Conservation (phyloP, 352 stramenopile genomes). For the Phytophthora lateralis region DNA sequence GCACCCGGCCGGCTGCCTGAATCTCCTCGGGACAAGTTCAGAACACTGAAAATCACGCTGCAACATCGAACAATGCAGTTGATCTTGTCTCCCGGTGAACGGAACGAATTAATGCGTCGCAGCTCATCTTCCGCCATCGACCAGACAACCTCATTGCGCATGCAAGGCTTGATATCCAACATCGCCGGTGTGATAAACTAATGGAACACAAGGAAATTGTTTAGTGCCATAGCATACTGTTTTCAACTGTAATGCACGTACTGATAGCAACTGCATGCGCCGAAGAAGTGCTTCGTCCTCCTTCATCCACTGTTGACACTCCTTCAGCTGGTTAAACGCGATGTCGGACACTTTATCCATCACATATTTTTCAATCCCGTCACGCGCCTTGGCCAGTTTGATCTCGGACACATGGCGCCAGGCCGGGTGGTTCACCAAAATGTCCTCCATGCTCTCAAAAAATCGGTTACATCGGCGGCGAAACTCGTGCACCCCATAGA, state of each 20-base stretch:
- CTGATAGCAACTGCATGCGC: slow-evolving; percentile 85
- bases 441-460: slow-evolving; percentile 75
- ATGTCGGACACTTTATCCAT: slow-evolving; percentile 90
- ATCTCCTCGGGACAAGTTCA: slow-evolving; percentile 81
- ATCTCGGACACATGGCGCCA: slow-evolving; percentile 73
- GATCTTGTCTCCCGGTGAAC: slow-evolving; percentile 90
- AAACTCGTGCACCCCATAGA: slow-evolving; percentile 80
- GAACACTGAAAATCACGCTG: slow-evolving; percentile 90
- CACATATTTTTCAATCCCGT: slow-evolving; percentile 92
- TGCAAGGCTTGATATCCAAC: slow-evolving; percentile 90
- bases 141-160: slow-evolving; percentile 91
- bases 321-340: slow-evolving; percentile 71
- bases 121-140: slow-evolving; percentile 90
- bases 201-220: background rate
- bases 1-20: slow-evolving; percentile 69
- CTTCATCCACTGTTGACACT: slow-evolving; percentile 68
- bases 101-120: slow-evolving; percentile 88
- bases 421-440: slow-evolving; percentile 53
- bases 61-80: slow-evolving; percentile 89
- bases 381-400: slow-evolving; percentile 66
- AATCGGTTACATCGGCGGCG: slow-evolving; percentile 68
- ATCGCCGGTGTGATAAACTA: slow-evolving; percentile 79
- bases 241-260: slow-evolving; percentile 29
- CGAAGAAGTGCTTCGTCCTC: slow-evolving; percentile 76
- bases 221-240: background rate